These are phyloP conservation scores for Pyrenophora tritici-repentis DNA, from an alignment of 2,329 filamentous ascomycete genomes.

Conservation along the genomic window DNA sequence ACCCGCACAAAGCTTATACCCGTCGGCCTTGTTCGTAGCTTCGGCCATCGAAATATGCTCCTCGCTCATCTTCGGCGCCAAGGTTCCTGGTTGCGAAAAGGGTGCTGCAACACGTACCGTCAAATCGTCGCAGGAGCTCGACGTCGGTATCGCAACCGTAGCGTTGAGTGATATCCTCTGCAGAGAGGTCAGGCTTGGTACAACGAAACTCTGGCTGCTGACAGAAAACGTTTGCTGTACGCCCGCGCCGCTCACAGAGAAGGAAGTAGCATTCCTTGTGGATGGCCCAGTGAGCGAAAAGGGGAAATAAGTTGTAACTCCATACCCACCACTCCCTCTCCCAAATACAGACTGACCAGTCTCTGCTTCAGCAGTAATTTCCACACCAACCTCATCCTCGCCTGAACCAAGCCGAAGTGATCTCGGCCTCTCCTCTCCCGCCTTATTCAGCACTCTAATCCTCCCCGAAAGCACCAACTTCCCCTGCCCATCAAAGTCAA, in stretches of 20 bases:
- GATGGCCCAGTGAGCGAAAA: background rate
- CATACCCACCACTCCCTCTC: background rate
- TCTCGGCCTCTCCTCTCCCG: background rate
- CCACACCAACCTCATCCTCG: background rate
- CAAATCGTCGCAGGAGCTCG: background rate
- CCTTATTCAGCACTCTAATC: conserved; percentile 2
- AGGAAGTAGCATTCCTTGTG: background rate
- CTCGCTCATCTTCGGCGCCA: background rate
- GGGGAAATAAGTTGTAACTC: conserved; percentile 1
- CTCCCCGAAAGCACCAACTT: conserved; percentile 1
- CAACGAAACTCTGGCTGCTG: background rate
- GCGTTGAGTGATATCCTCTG: background rate
- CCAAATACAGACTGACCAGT: background rate
- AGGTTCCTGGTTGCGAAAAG: background rate
- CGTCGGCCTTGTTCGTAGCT: background rate
- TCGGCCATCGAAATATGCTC: background rate
- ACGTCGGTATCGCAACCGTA: background rate
- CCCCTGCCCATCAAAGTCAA: background rate
- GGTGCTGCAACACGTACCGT: background rate
- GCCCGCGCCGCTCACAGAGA: background rate
- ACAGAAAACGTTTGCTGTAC: background rate
- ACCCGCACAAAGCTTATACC: background rate
- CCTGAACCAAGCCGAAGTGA: background rate
- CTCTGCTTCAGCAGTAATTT: background rate
- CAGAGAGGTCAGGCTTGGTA: background rate